Evolutionary conservation across 2,329 filamentous ascomycete species (phyloP).

Genomic region (Fusarium coicis): DNA sequence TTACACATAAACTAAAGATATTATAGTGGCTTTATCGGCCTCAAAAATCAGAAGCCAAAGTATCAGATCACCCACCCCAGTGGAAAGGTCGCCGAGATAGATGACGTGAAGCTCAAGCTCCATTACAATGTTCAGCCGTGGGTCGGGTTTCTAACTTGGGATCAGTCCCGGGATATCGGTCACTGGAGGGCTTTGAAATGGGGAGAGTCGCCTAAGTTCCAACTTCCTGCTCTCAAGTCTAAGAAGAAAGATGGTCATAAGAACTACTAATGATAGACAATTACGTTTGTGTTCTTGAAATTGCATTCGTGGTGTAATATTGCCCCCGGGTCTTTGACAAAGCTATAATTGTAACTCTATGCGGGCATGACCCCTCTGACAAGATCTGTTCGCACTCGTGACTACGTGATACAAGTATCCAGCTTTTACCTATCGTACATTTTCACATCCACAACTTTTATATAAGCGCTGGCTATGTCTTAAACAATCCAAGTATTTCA

Average conservation of each 20-base stretch:
- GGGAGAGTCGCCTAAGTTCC: constrained; percentile 72
- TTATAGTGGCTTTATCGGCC: constrained; percentile 74
- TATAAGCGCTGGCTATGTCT: constrained; percentile 5
- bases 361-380: neutral
- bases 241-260: constrained; percentile 55
- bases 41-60: constrained; percentile 90
- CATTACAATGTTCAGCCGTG: constrained; percentile 99
- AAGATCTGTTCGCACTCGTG: constrained; percentile 33
- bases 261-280: constrained; percentile 28
- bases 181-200: constrained; percentile 73
- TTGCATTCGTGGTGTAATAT: constrained; percentile 21
- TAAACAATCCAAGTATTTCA: constrained; percentile 9
- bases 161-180: constrained; percentile 65
- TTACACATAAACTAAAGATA: constrained; percentile 9
- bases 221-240: constrained; percentile 72
- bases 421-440: constrained; percentile 38
- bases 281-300: neutral
- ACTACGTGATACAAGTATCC: constrained; percentile 39
- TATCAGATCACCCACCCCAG: constrained; percentile 95
- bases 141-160: constrained; percentile 91
- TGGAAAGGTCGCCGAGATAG: constrained; percentile 78
- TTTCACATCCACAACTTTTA: constrained; percentile 23
- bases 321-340: constrained; percentile 33
- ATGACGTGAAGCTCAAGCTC: constrained; percentile 80
- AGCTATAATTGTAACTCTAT: neutral